Base-by-base conservation (phyloP, 805 yeast genomes). In the Metschnikowia shivogae region DNA sequence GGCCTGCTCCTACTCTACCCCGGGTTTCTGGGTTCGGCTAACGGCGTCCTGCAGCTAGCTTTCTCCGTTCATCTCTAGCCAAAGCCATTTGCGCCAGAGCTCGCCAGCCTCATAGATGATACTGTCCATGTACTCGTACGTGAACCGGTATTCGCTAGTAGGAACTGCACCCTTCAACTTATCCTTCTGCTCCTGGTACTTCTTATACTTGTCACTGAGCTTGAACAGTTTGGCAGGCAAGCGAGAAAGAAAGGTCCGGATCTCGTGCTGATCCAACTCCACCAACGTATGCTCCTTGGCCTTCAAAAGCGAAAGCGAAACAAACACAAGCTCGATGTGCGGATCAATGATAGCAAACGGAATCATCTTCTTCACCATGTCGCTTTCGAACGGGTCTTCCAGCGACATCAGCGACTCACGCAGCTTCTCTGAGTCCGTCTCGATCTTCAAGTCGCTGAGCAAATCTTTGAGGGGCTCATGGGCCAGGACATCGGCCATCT, bases 231-330 rank as follows among this genome's bases (percentile, higher is more conserved):
- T 70, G 11, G 81, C 72, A 1, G 82, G 79, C 38, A 77, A 59
- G 32, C 82, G 76, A 49, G 80, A 79, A 49, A 90, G 72, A 52
- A 81, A 81, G 59, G 89, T 95, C 32, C 89, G 73, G 36, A 89
- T 87, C 64, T 90, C 98, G 51, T 86, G 82, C 60, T 88, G 95
- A 58, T 90, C 98, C 52, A 89, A 81, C 60, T 90, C 97, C 52
- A 87, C 74, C 44, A 90, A 72, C 33, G 85, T 80, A 54, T 80
- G 80, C 55, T 86, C 90, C 62, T 84, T 84, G 42, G 92, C 82
- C 63, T 87, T 87, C 52, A 90, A 68, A 33, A 90, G 77, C 1
- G 97, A 87, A 39, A 89, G 68, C 39, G 87, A 81, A 3, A 86
- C 77, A 58, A 89, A 90, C 1, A 86, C 65, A 29, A 89, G 73